Base-by-base conservation (phyloP, 441 rosid genomes). In the Gossypium lobatum region DNA sequence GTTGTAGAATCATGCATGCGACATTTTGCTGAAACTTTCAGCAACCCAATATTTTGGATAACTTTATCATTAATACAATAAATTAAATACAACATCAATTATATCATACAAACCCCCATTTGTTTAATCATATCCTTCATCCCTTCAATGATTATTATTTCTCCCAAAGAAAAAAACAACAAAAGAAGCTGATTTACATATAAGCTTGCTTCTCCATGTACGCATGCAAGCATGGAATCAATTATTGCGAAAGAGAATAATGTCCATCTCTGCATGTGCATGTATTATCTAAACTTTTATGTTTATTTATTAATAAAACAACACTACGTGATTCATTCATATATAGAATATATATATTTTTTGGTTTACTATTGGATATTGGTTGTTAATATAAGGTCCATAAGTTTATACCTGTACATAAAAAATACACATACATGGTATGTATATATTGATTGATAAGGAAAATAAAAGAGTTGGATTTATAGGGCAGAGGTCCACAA, bases 181-280 rank as follows among this genome's bases (percentile, higher is more conserved):
- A 4, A 4, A 28, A 28, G 34, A 28, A 8, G 2, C 3, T 7
- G 20, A 18, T 5, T 31, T 31, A 31, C 37, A 31, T 31, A 31
- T 37, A 46, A 14, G 18, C 21, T 10, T 65, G 11, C 20, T 65
- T 65, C 55, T 67, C 42, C 42, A 50, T 50, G 72, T 1, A 48
- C 21, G 72, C 72, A 26, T 68, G 72, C 72, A 52, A 9, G 61
- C 10, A 28, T 68, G 42, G 39, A 23, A 46, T 66, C 71, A 46
- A 66, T 66, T 46, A 2, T 55, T 23, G 37, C 39, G 1, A 66
- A 52, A 52, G 17, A 16, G n/a, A 68, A 26, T 52, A 1, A 68
- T 52, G 60, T 50, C n/a, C n/a, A 25, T 48, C 46, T 45, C n/a
- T 16, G 48, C 20, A 45, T 28, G 55, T 10, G 39, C 60, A 14